Evolutionary conservation across 2,329 filamentous ascomycete genomes (phyloP), one percentile per base, ranked within the genome.

Genomic region (Xylariaceae sp.): DNA sequence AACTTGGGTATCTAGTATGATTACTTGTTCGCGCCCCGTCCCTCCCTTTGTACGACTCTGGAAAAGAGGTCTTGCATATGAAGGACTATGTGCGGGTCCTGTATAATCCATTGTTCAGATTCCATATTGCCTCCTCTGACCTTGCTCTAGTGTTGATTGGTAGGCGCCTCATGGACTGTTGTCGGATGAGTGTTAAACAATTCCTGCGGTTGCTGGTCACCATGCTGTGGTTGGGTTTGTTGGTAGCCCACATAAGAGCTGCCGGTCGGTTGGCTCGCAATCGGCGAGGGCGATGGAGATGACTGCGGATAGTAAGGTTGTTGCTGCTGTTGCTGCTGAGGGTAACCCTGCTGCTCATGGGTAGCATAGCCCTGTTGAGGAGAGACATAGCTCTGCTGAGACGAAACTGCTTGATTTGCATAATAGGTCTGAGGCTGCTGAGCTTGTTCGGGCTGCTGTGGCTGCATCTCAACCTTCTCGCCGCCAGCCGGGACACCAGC

Each of bases 391-490:
- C 17, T 41, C 31, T 54, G 51, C 9, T 53, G 31, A 18, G 14
- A 5, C 22, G 51, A 42, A 2, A 48, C 36, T n/a, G 31, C 40
- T 13, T 53, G 49, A 33, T 43, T 45, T 10, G 57, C 54, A 43
- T 50, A 31, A 14, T 60, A 43, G 42, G 52, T 50, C 12, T 50
- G 38, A 42, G 52, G 50, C 12, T 50, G 38, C 45, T 42, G n/a
- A 44, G 51, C 38, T 38, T 62, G 55, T 31, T 64, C 60, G 5
- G 55, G 45, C 33, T 56, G 45, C 31, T 66, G 65, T 6, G 63
- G 57, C 36, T 66, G 63, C 59, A 63, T 62, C 48, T 58, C 57
- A 42, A 61, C 57, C 48, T 67, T 65, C 49, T 69, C 66, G 12
- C 40, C 60, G n/a, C 47, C 58, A 18, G 16, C 31, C 16, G 53